phyloP scores from a whole-genome alignment of 164 flowering plant species.

The Aristolochia contorta region DNA sequence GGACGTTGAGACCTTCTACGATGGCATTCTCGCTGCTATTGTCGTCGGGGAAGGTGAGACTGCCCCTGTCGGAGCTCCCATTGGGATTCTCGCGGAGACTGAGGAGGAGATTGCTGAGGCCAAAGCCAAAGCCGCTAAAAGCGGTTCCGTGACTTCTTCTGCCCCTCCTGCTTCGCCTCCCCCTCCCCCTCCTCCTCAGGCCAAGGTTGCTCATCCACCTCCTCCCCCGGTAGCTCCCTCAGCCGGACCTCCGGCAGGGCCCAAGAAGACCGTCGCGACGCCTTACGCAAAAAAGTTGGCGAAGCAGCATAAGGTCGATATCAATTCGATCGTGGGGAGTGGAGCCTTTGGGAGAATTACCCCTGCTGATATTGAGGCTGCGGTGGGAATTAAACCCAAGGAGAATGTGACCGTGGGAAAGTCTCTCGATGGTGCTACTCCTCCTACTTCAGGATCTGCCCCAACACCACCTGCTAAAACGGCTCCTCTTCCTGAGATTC shows the following conservation, averaged over 20 bases:
- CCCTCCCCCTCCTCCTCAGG: slow-evolving; percentile 10
- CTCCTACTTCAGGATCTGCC: slow-evolving; percentile 15
- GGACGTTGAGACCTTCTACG: slow-evolving; percentile 94
- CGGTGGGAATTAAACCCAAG: slow-evolving; percentile 57
- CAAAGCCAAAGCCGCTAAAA: slow-evolving; percentile 30
- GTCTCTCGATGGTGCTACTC: slow-evolving; percentile 17
- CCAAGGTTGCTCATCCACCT: slow-evolving; percentile 2
- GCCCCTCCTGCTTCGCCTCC: slow-evolving; percentile 24
- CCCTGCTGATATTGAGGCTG: slow-evolving; percentile 64
- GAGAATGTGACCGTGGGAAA: slow-evolving; percentile 20
- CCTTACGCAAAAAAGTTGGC: slow-evolving; percentile 89
- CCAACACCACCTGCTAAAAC: slow-evolving; percentile 12
- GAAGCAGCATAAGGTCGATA: slow-evolving; percentile 81
- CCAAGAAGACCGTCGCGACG: slow-evolving; percentile 56
- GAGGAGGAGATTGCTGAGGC: slow-evolving; percentile 68
- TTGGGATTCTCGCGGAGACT: slow-evolving; percentile 75
- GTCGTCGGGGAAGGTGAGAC: slow-evolving; percentile 72
- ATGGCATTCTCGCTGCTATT: slow-evolving; percentile 82
- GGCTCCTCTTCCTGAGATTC: slow-evolving; percentile 26
- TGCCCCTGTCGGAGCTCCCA: slow-evolving; percentile 89
- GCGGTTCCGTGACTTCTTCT: slow-evolving; percentile 16
- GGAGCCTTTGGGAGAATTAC: slow-evolving; percentile 85
- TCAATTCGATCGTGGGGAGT: slow-evolving; percentile 50
- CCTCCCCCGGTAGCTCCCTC: slow-evolving; percentile 4
- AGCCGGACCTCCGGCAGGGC: slow-evolving; percentile 23